These are phyloP conservation scores for Arthrobotrys entomopaga DNA, from an alignment of 2,329 filamentous ascomycete species.

Conservation along the genomic window DNA sequence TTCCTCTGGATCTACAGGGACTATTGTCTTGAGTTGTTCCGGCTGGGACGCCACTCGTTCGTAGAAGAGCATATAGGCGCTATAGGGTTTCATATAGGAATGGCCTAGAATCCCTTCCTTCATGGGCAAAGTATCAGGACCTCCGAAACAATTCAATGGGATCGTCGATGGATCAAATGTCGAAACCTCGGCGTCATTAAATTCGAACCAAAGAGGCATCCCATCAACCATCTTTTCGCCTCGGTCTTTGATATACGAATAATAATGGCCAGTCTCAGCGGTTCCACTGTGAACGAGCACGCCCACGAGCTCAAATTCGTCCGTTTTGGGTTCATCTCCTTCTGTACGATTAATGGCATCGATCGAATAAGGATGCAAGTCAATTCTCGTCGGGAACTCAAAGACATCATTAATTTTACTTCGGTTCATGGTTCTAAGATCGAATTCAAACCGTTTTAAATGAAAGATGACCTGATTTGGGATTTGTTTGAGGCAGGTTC, in stretches of 20 bases:
- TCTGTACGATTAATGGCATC: constrained; percentile 70
- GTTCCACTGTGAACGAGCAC: constrained; percentile 92
- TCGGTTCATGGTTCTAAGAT: constrained; percentile 77
- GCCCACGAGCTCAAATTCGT: constrained; percentile 93
- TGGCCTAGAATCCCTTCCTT: constrained; percentile 45
- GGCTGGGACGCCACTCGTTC: constrained; percentile 77
- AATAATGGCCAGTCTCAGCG: constrained; percentile 95
- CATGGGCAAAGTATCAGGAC: constrained; percentile 66
- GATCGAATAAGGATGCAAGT: constrained; percentile 91
- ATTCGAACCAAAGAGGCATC: constrained; percentile 79
- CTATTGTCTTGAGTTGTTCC: constrained; percentile 65
- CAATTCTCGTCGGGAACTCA: constrained; percentile 81
- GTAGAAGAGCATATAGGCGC: constrained; percentile 98
- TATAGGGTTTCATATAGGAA: constrained; percentile 74
- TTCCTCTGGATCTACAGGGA: constrained; percentile 61
- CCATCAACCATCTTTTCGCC: constrained; percentile 66
- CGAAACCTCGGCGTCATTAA: constrained; percentile 88
- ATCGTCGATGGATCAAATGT: constrained; percentile 79
- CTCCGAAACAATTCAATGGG: constrained; percentile 82
- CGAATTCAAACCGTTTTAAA: constrained; percentile 87
- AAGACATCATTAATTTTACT: constrained; percentile 97
- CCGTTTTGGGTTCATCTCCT: constrained; percentile 64
- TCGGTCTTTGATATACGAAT: constrained; percentile 89
- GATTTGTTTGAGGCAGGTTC: constrained; percentile 88
- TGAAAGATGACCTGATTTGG: constrained; percentile 96